Base-by-base conservation (phyloP, 352 stramenopile genomes). In the Phytophthora citricola region DNA sequence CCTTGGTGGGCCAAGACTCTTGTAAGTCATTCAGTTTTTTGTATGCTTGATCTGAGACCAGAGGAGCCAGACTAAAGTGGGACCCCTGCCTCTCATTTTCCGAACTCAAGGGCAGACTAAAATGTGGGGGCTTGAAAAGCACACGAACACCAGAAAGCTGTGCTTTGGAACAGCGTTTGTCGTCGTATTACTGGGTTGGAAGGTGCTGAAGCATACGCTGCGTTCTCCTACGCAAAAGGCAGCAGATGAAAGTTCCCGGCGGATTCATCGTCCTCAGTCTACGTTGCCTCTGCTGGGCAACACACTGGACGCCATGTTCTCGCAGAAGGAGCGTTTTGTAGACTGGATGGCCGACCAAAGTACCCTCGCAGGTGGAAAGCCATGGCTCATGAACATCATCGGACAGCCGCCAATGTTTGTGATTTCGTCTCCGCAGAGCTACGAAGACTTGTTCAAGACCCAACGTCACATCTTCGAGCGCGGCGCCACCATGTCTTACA, bases 381-480 rank as follows among this genome's bases (percentile, higher is more conserved):
- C 64, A 12, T 81, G 61, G 69, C 54, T 66, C 29, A 53, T 76
- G 66, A 69, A 22, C 29, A 73, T 69, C 47, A 4, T 65, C 8
- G 65, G 69, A 24, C 45, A 62, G 36, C 59, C 69, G 12, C 64
- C 43, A 14, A 64, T 39, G 8, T 71, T 83, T 12, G 55, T 89
- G 31, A 34, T 85, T 10, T 75, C 61, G 38, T 76, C 76, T 1
- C 61, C 59, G 0, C 53, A 78, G 39, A 56, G 51, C 34, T 75
- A 77, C 26, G 77, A 88, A 53, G 75, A 89, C 47, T 55, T 90
- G 7, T 63, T 83, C 39, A 75, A 82, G 59, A 79, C 39, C 9
- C 73, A 91, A 50, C 83, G 89, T 47, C 64, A 87, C 46, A 61
- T 69, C 20, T 95, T 94, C 44, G 66, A 66, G 10, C 90, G 89